A percentile compares a stretch with the other conserved stretches of the same genome.
Evolutionary conservation across 2,329 filamentous ascomycete genomes (phyloP).

Genomic region (Ophiocordyceps camponoti-saundersi): DNA sequence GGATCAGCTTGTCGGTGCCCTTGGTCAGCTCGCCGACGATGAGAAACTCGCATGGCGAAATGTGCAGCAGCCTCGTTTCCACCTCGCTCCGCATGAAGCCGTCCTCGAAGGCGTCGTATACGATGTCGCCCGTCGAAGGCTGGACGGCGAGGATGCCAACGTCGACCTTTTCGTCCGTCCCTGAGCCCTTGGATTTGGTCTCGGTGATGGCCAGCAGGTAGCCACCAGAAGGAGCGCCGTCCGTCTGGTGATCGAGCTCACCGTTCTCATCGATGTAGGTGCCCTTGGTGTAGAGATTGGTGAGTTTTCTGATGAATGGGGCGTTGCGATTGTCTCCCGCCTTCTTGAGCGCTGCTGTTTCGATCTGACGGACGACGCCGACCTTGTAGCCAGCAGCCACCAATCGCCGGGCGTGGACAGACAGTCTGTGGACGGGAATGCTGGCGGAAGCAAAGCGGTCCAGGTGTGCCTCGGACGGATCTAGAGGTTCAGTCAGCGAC

Average conservation of each 20-base stretch:
- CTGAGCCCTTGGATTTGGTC: conserved; percentile 57
- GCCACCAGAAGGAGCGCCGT: conserved; percentile 45
- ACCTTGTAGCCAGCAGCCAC: conserved; percentile 91
- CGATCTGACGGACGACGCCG: conserved; percentile 82
- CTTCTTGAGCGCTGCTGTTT: conserved; percentile 91
- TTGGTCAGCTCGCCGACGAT: conserved; percentile 83
- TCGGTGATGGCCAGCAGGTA: conserved; percentile 90
- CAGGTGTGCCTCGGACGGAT: conserved; percentile 80
- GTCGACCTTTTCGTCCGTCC: conserved; percentile 84
- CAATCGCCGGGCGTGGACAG: conserved; percentile 85
- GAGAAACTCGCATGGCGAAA: conserved; percentile 87
- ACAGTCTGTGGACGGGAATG: conserved; percentile 78
- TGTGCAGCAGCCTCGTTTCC: conserved; percentile 86
- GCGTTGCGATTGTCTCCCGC: conserved; percentile 87
- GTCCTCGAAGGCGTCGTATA: conserved; percentile 92
- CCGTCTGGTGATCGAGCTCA: conserved; percentile 42
- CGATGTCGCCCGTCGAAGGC: conserved; percentile 85
- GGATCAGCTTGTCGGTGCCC: conserved; percentile 80
- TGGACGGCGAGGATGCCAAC: conserved; percentile 89
- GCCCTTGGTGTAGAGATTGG: conserved; percentile 93
- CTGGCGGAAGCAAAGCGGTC: conserved; percentile 89
- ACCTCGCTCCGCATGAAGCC: conserved; percentile 96
- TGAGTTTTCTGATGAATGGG: conserved; percentile 82
- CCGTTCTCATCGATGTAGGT: conserved; percentile 93
- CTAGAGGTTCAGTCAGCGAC: conserved; percentile 14